Conservation (phyloP, 2,329 filamentous ascomycete species). For the Macrophomina phaseolina region DNA sequence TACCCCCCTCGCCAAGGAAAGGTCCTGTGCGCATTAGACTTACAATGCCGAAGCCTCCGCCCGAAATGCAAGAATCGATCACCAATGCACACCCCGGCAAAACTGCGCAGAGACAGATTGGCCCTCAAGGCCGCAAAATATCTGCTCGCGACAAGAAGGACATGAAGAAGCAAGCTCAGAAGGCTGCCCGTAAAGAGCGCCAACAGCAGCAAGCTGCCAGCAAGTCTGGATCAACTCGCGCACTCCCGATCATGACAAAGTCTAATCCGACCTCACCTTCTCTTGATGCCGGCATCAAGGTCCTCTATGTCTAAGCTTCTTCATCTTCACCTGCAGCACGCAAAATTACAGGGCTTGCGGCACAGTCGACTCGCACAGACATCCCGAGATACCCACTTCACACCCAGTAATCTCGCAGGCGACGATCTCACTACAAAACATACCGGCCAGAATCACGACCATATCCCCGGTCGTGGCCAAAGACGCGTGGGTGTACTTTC, state of each 20-base stretch:
- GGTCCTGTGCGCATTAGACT: constrained; percentile 25
- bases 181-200: constrained; percentile 48
- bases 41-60: constrained; percentile 39
- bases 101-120: constrained; percentile 41
- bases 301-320: constrained; percentile 18
- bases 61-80: constrained; percentile 39
- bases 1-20: constrained; percentile 18
- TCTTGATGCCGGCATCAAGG: constrained; percentile 25
- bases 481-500: constrained; percentile 10
- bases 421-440: constrained; percentile 15
- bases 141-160: constrained; percentile 46
- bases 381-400: constrained; percentile 23
- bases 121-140: constrained; percentile 36
- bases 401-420: constrained; percentile 21
- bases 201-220: constrained; percentile 18
- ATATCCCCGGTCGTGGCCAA: constrained; percentile 5
- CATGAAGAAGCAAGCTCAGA: constrained; percentile 50
- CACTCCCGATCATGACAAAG: constrained; percentile 23
- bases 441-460: not conserved
- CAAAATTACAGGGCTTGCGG: constrained; percentile 2
- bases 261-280: constrained; percentile 20
- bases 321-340: not conserved
- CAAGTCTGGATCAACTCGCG: constrained; percentile 1
- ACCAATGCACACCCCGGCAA: constrained; percentile 21
- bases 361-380: constrained; percentile 15